Conservation (phyloP, 2,329 filamentous ascomycete genomes). For the Neofusicoccum ribis region DNA sequence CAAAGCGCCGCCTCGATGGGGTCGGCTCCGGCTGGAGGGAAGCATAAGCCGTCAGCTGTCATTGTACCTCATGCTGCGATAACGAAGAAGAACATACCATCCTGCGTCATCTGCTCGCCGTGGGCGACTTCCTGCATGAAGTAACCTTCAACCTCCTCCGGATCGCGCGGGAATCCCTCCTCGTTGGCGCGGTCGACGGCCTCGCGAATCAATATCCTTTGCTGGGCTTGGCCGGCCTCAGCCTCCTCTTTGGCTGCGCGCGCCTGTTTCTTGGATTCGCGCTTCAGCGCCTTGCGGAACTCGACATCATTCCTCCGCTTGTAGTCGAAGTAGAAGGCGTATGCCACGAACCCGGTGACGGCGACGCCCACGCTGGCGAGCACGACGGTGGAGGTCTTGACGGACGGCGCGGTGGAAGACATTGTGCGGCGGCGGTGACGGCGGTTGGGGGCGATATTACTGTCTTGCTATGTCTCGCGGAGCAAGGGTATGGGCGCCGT, state of each 20-base stretch:
- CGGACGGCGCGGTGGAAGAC: slow-evolving; percentile 37
- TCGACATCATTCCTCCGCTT: slow-evolving; percentile 63
- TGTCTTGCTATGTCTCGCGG: slow-evolving; percentile 1
- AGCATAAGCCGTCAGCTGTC: too few relatives aligned
- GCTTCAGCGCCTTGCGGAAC: slow-evolving; percentile 65
- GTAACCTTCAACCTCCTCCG: slow-evolving; percentile 92
- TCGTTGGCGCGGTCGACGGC: slow-evolving; percentile 80
- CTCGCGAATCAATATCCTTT: slow-evolving; percentile 71
- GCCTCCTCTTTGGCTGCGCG: slow-evolving; percentile 72
- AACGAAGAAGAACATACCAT: slow-evolving; percentile 58
- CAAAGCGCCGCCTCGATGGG: slow-evolving; percentile 82
- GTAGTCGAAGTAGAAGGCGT: slow-evolving; percentile 68
- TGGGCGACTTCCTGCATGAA: slow-evolving; percentile 94
- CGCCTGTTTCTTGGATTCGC: slow-evolving; percentile 72
- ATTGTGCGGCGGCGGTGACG: slow-evolving; percentile 13
- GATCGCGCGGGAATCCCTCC: slow-evolving; percentile 85
- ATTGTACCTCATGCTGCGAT: background rate
- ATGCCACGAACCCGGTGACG: slow-evolving; percentile 61
- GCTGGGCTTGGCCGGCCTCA: slow-evolving; percentile 63
- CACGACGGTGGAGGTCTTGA: slow-evolving; percentile 60
- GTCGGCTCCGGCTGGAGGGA: slow-evolving; percentile 56
- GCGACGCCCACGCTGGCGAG: slow-evolving; percentile 60
- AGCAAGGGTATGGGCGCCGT: slow-evolving; percentile 14
- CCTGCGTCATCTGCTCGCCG: slow-evolving; percentile 79
- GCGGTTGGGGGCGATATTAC: background rate